Base-by-base conservation (phyloP, 2,329 filamentous ascomycete species). In the Cercospora sojina region DNA sequence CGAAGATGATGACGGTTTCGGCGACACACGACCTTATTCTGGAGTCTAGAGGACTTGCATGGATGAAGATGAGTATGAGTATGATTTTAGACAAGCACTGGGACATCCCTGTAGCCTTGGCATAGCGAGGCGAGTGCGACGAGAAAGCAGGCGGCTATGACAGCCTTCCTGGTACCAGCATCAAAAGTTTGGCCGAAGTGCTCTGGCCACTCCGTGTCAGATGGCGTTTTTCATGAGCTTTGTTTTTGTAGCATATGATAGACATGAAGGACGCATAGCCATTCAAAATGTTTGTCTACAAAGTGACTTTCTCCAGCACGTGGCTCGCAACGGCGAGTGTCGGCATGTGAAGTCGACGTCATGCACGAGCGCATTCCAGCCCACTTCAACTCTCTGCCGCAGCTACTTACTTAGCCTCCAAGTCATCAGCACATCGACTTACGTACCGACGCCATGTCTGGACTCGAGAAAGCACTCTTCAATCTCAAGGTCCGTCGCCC, bases 391-490 rank as follows among this genome's bases (percentile, higher is more conserved):
- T 57, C 53, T 57, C 53, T 65, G 49, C 57, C 62, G 29, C 31
- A 20, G 43, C 58, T 13, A 16, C 25, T 23, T 8, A 25, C 38
- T 31, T 18, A 60, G 32, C 23, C 16, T 2, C 6, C 41, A 16
- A 43, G n/a, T 16, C 18, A 41, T 29, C 61, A 51, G 32, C 41
- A 5, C n/a, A 41, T 7, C 18, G 10, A 3, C 60, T 31, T 53
- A 61, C 70, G 76, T 29, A 64, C 25, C 29, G 53, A 35, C 53
- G 53, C 53, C 60, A 87, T 87, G 86, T 87, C 86, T 32, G 85
- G 86, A 67, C 82, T 87, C 64, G 85, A 87, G 75, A 87, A 87
- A 74, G 84, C 85, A 25, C 82, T 87, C 47, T 87, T 87, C 79
- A 87, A 87, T 75, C 80, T 88, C 67, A 88, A 87, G 81, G 85